Evolutionary conservation across 345 rosid genomes (phyloP), one percentile per base, ranked within the genome.

Genomic region (Firmiana major): DNA sequence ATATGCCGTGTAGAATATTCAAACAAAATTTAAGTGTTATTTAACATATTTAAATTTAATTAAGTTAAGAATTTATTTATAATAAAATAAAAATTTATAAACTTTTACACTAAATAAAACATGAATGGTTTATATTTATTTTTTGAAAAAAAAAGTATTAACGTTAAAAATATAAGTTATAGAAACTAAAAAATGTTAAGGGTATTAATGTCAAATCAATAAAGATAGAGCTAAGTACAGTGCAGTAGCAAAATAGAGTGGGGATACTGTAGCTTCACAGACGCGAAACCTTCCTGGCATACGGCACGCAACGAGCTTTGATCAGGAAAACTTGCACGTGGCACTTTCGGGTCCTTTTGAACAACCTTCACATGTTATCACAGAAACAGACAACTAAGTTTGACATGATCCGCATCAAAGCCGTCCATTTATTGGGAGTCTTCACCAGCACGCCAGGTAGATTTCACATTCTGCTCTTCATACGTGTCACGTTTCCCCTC

Each of bases 221-320:
- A 17, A 0, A 10, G 9, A 62, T 15, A 70, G 79, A 73, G 53
- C 66, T 73, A 16, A 58, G 38, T n/a, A 22, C 49, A 55, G 53
- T 55, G 34, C 55, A 58, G 72, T 12, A 13, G 57, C 31, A 58
- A n/a, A 59, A 59, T 7, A 10, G 57, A 57, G 51, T 49, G n/a
- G 63, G 8, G 73, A 45, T 21, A 36, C 80, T 58, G 83, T 51
- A 43, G 38, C 83, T 78, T 77, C 63, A 75, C 68, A 19, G 79
- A 81, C 80, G 85, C 73, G 77, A 53, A 77, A 80, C 79, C 58
- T 81, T 63, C 84, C 22, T 13, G 82, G 28, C 83, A 80, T 63
- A 81, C 84, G 83, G 81, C 83, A 87, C 81, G 84, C 80, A 79
- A 83, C 79, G 76, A 71, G 73, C 59, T 36, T 58, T 36, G 21